Evolutionary conservation across 495 filamentous ascomycete species (phyloP).

Genomic region (Talaromyces trachyspermus): DNA sequence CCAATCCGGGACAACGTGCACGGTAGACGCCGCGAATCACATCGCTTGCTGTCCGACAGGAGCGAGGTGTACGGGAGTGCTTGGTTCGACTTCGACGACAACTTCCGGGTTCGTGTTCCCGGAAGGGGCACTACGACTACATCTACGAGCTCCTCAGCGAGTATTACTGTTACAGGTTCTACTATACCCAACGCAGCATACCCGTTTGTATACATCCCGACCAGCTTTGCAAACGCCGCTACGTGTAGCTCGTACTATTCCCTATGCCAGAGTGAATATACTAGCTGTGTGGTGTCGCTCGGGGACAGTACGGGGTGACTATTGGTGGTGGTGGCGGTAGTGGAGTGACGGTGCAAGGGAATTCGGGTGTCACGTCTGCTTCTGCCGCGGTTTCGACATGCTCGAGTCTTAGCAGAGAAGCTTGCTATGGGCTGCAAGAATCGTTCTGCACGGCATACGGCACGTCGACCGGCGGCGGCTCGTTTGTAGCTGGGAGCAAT

Average conservation of each 20-base stretch:
- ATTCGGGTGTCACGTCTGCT: constrained; percentile 33
- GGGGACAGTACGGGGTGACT: constrained; percentile 42
- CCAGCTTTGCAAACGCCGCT: constrained; percentile 54
- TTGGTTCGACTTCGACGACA: constrained; percentile 26
- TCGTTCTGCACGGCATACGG: constrained; percentile 43
- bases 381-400: constrained; percentile 57
- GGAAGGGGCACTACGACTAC: constrained; percentile 27
- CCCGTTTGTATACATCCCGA: constrained; percentile 60
- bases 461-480: constrained; percentile 19
- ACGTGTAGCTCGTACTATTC: constrained; percentile 61
- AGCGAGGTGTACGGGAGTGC: constrained; percentile 54
- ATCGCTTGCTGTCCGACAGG: constrained; percentile 60
- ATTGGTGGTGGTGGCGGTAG: constrained; percentile 36
- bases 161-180: constrained; percentile 37
- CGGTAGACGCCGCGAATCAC: constrained; percentile 49
- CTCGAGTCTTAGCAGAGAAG: constrained; percentile 51
- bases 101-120: constrained; percentile 32
- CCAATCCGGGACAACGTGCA: constrained; percentile 42
- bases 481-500: constrained; percentile 18
- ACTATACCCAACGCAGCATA: constrained; percentile 40
- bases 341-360: constrained; percentile 58
- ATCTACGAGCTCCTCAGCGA: constrained; percentile 10
- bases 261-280: constrained; percentile 57
- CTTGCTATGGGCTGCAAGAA: constrained; percentile 52
- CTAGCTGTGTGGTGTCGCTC: constrained; percentile 53